phyloP scores from a whole-genome alignment of 2,329 filamentous ascomycete genomes.

The Phaeosphaeriaceae sp. region DNA sequence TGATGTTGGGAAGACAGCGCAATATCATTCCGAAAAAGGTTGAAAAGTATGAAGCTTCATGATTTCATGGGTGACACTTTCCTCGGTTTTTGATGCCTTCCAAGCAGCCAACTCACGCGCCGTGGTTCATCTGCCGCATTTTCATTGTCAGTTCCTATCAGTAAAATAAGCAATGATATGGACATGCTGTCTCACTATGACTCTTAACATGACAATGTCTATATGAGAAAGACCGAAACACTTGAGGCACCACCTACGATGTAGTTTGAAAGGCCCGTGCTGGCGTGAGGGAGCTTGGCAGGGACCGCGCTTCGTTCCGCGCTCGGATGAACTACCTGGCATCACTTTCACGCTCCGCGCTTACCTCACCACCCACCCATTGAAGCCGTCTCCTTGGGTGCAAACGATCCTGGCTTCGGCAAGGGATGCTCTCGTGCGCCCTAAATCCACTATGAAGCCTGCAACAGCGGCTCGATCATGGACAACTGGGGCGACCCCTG shows the following conservation, averaged over 20 bases:
- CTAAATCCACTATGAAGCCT: constrained; percentile 46
- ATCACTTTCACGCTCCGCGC: background rate
- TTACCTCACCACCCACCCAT: background rate
- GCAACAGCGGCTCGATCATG: constrained; percentile 40
- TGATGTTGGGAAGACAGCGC: too few species aligned
- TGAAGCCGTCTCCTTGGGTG: background rate
- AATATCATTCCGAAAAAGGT: too few species aligned
- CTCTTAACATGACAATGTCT: too few species aligned
- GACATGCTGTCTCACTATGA: too few species aligned
- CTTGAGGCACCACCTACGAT: background rate
- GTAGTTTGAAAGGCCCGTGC: background rate
- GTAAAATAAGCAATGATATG: too few species aligned
- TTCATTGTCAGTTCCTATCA: too few species aligned
- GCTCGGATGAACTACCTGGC: constrained; percentile 12
- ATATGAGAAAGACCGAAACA: constrained; percentile 1
- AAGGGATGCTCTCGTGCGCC: constrained; percentile 39
- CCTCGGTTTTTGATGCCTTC: too few species aligned
- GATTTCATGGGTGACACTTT: too few species aligned
- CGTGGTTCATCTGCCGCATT: too few species aligned
- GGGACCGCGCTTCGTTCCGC: constrained; percentile 5
- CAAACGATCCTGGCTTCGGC: background rate
- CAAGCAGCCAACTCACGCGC: too few species aligned
- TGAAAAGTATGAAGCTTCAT: too few species aligned
- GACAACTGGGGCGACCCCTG: constrained; percentile 53
- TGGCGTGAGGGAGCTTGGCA: constrained; percentile 14